Evolutionary conservation across 2,329 filamentous ascomycete genomes (phyloP).

Genomic region (Hymenoscyphus albidus): DNA sequence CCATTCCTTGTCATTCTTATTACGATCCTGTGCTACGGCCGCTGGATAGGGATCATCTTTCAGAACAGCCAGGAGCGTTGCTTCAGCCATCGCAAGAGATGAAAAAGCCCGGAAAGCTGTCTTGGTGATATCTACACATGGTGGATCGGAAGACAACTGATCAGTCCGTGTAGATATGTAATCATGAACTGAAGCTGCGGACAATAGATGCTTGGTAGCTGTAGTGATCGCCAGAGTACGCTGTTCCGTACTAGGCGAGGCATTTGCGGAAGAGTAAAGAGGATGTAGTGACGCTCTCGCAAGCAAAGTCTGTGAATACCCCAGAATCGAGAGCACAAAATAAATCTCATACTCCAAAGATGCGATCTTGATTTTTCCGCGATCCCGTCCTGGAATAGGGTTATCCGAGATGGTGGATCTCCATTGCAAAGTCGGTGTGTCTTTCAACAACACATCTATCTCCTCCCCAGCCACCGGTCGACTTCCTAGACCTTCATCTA

Average conservation of each 20-base stretch:
- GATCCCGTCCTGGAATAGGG: slow-evolving; percentile 60
- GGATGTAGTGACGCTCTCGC: slow-evolving; percentile 70
- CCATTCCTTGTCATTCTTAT: slow-evolving; percentile 85
- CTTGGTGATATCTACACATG: slow-evolving; percentile 52
- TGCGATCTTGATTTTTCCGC: slow-evolving; percentile 62
- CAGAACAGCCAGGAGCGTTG: slow-evolving; percentile 81
- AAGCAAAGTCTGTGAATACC: slow-evolving; percentile 67
- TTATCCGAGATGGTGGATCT: slow-evolving; percentile 69
- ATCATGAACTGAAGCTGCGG: slow-evolving; percentile 73
- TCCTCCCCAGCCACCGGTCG: slow-evolving; percentile 54
- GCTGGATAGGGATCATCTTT: slow-evolving; percentile 94
- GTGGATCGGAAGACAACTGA: slow-evolving; percentile 35
- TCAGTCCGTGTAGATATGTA: slow-evolving; percentile 61
- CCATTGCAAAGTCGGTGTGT: slow-evolving; percentile 71
- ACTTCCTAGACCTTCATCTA: slow-evolving; percentile 68
- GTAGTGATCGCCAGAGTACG: slow-evolving; percentile 65
- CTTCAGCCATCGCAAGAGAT: slow-evolving; percentile 75
- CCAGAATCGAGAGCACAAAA: slow-evolving; percentile 74
- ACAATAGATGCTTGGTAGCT: slow-evolving; percentile 73
- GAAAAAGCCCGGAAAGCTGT: slow-evolving; percentile 53
- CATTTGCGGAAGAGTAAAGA: slow-evolving; percentile 63
- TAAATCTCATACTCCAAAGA: slow-evolving; percentile 80
- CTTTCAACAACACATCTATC: slow-evolving; percentile 62
- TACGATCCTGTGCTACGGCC: slow-evolving; percentile 74
- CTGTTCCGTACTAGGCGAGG: slow-evolving; percentile 59